Percentiles rank a stretch among this genome's conserved stretches.
phyloP scores from a whole-genome alignment of 2,329 filamentous ascomycete species.

The Botrytis aclada region DNA sequence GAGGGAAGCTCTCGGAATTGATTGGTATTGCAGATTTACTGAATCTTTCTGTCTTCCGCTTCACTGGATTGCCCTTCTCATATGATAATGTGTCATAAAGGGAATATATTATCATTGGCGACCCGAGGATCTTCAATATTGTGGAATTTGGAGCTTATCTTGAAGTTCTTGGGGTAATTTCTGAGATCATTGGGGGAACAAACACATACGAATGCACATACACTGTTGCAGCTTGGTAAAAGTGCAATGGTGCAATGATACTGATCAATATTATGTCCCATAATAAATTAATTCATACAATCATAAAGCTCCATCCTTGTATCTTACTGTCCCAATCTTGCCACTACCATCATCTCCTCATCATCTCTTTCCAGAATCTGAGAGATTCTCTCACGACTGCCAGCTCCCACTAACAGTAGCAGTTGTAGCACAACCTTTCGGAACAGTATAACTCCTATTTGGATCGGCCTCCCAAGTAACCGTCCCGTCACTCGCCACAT shows the following conservation, averaged over 20 bases:
- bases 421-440: conserved; percentile 29
- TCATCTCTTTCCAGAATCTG: background rate
- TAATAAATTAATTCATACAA: background rate
- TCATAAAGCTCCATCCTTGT: background rate
- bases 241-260: background rate
- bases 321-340: background rate
- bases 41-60: background rate
- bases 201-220: background rate
- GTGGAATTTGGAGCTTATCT: background rate
- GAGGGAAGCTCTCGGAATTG: background rate
- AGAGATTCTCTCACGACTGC: conserved; percentile 19
- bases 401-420: conserved; percentile 29
- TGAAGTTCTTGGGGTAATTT: background rate
- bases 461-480: conserved; percentile 63
- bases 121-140: background rate
- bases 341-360: background rate
- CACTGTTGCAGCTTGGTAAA: background rate
- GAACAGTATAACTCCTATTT: conserved; percentile 35
- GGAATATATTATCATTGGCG: background rate
- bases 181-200: background rate
- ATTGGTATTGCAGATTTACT: background rate
- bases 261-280: background rate
- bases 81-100: background rate
- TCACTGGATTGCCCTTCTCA: background rate
- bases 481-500: conserved; percentile 51